Evolutionary conservation across 2,329 filamentous ascomycete species (phyloP).

Genomic region (Grosmannia huntii): DNA sequence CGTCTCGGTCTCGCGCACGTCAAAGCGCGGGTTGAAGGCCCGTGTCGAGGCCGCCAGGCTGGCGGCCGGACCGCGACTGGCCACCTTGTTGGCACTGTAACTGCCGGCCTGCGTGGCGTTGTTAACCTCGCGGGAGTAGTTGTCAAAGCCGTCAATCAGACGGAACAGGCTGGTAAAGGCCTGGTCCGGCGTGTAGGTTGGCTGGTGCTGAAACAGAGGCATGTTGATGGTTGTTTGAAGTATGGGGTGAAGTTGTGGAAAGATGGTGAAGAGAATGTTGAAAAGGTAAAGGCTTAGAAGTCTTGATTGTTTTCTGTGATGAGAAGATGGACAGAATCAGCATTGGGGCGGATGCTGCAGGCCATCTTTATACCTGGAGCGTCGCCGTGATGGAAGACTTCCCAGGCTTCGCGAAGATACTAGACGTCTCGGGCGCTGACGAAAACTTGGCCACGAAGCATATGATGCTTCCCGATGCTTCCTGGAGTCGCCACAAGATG

Average conservation of each 20-base stretch:
- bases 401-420: background rate
- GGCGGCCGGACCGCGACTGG: constrained; percentile 23
- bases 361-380: background rate
- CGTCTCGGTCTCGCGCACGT: constrained; percentile 56
- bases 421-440: background rate
- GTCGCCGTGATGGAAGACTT: background rate
- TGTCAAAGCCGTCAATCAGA: constrained; percentile 51
- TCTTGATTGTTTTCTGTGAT: background rate
- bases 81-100: constrained; percentile 13
- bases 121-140: constrained; percentile 31
- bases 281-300: background rate
- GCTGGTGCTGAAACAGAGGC: constrained; percentile 43
- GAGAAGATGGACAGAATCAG: background rate
- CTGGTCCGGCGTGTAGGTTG: constrained; percentile 19
- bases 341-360: background rate
- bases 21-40: constrained; percentile 64
- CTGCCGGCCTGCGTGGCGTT: constrained; percentile 1
- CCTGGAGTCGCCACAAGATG: constrained; percentile 4
- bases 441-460: background rate
- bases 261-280: background rate
- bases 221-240: constrained; percentile 28
- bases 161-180: constrained; percentile 37
- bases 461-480: constrained; percentile 15
- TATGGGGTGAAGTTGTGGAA: background rate
- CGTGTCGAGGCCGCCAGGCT: background rate